These are phyloP conservation scores for Rhodamnia argentea DNA, from an alignment of 345 rosid species.

Conservation along the genomic window DNA sequence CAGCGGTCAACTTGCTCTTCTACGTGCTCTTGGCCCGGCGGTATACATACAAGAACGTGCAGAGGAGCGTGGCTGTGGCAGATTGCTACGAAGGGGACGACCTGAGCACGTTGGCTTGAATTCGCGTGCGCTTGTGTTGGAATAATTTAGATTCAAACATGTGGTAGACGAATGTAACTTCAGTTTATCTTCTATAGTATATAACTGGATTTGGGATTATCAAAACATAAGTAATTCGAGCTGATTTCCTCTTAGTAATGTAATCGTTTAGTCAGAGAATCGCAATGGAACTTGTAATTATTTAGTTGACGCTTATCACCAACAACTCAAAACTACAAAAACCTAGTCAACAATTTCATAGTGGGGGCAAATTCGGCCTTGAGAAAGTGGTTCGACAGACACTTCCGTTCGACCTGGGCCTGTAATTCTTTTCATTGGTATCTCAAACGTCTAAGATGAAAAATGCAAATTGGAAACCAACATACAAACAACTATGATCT, in stretches of 20 bases:
- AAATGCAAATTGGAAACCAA: background rate
- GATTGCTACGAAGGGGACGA: conserved; percentile 38
- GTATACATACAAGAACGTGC: conserved; percentile 72
- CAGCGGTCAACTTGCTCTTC: conserved; percentile 33
- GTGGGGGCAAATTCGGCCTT: background rate
- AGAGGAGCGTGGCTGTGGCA: conserved; percentile 47
- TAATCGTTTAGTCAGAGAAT: background rate
- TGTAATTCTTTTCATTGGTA: background rate
- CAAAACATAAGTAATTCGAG: background rate
- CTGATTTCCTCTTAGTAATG: background rate
- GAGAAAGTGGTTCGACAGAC: background rate
- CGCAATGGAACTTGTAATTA: background rate
- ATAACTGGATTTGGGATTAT: background rate
- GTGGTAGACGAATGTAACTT: background rate
- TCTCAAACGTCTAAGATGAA: background rate
- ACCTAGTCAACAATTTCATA: background rate
- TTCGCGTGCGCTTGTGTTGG: conserved; percentile 4
- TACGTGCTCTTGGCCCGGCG: conserved; percentile 47
- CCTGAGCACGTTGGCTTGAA: background rate
- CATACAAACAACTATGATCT: background rate
- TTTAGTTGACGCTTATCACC: background rate
- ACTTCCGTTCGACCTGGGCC: background rate
- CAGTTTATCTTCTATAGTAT: background rate
- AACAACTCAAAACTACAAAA: background rate
- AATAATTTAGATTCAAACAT: background rate